Evolutionary conservation across 2,329 filamentous ascomycete genomes (phyloP), one percentile per base, ranked within the genome.

Genomic region (Colletotrichum neosansevieriae): DNA sequence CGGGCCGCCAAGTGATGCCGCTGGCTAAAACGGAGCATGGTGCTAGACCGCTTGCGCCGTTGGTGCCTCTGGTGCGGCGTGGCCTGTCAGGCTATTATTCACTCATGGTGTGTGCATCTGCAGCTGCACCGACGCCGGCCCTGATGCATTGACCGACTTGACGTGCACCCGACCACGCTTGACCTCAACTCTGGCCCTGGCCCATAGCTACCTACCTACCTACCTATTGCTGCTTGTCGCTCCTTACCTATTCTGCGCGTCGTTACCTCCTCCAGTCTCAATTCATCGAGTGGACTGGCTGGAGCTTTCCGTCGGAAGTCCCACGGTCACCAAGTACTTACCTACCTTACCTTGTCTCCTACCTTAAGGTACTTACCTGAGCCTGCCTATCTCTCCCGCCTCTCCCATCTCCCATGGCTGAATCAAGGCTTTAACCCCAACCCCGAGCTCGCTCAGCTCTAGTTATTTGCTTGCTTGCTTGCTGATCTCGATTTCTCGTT

Each of bases 1-100:
- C 29, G 64, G 59, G 53, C 60, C 59, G 54, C 60, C 65, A 58
- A 64, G 64, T 63, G 64, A 45, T 58, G 36, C 47, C 53, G 60
- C 47, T 29, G 53, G 60, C 59, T 15, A 51, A 58, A 58, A 45
- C 19, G 60, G 40, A 63, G 36, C 42, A 36, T 29, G 21, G 50
- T 51, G 58, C 64, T 67, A 67, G 53, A 19, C 51, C 64, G 40
- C 29, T 45, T 49, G 29, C 58, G 49, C 50, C 13, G 11, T 53
- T n/a, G 51, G 58, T 63, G 45, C 19, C 32, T 21, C 49, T 67
- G 42, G 58, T 63, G 50, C 63, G 58, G 63, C 63, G 63, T 63
- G 58, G 58, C 19, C 58, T 63, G 24, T 15, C 32, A 42, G 53
- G 50, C 58, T 67, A 62, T 63, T n/a, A n/a, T 50, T 19, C 38